These are phyloP conservation scores for Sugiyamaella pinicola DNA, from an alignment of 1,139 yeast species.

Conservation along the genomic window DNA sequence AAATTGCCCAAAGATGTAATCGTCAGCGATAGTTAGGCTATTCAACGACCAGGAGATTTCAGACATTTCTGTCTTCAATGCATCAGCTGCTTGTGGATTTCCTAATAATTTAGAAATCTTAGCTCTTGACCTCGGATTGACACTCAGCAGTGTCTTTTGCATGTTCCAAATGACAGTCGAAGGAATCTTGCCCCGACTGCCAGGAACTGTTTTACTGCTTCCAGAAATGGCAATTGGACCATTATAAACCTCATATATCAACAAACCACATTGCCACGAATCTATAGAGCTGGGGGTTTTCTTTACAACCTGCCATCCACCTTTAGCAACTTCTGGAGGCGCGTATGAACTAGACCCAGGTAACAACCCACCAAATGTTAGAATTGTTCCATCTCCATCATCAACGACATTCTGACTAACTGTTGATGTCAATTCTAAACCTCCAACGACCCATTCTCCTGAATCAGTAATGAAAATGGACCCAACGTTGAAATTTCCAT, in stretches of 20 bases:
- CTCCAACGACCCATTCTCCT: constrained; percentile 88
- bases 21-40: constrained; percentile 54
- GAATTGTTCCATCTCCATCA: constrained; percentile 34
- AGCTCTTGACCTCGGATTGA: constrained; percentile 45
- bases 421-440: constrained; percentile 63
- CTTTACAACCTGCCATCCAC: constrained; percentile 51
- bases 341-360: constrained; percentile 43
- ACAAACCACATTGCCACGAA: constrained; percentile 61
- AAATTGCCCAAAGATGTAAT: constrained; percentile 55
- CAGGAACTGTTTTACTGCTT: constrained; percentile 19
- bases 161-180: constrained; percentile 28
- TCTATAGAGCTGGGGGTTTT: constrained; percentile 48
- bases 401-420: constrained; percentile 39
- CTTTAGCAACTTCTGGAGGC: constrained; percentile 50
- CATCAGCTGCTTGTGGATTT: constrained; percentile 29
- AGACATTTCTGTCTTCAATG: constrained; percentile 53
- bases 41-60: constrained; percentile 52
- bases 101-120: constrained; percentile 54
- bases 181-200: constrained; percentile 31
- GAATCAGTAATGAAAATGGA: constrained; percentile 64
- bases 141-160: constrained; percentile 33
- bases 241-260: constrained; percentile 55
- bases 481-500: constrained; percentile 61
- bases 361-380: constrained; percentile 38
- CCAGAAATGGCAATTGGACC: constrained; percentile 31